Conservation (phyloP, 2,329 filamentous ascomycete genomes). For the Talaromyces sp. region DNA sequence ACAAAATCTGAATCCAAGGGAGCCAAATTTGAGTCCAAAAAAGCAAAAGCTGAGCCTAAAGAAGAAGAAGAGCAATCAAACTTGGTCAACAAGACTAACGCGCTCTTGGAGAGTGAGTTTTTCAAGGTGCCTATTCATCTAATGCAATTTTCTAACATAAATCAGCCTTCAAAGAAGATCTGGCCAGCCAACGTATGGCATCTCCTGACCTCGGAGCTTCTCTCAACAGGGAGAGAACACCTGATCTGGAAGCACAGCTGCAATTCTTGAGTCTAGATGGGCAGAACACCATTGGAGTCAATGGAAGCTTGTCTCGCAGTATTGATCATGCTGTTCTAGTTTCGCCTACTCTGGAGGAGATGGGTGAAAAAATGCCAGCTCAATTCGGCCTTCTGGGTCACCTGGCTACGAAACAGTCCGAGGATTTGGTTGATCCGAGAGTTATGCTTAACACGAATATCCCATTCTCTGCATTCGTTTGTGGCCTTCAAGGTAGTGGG, state of each 20-base stretch:
- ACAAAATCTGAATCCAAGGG: neutral
- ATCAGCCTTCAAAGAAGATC: slow-evolving; percentile 11
- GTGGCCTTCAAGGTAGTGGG: slow-evolving; percentile 58
- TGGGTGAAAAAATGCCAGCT: slow-evolving; percentile 8
- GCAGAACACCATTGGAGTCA: neutral
- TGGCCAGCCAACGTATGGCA: slow-evolving; percentile 4
- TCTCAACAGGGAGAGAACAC: neutral
- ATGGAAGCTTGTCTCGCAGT: slow-evolving; percentile 1
- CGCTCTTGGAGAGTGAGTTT: slow-evolving; percentile 9
- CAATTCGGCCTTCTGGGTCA: slow-evolving; percentile 11
- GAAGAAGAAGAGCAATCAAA: slow-evolving; percentile 3
- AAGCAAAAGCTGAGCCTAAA: neutral
- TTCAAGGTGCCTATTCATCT: too few relatives aligned
- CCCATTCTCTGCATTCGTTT: slow-evolving; percentile 46
- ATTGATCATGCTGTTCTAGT: slow-evolving; percentile 10
- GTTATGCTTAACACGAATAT: slow-evolving; percentile 12
- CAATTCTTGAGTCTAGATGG: slow-evolving; percentile 9
- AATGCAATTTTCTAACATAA: neutral
- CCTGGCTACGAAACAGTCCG: slow-evolving; percentile 5
- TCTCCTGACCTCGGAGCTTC: neutral
- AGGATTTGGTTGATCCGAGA: slow-evolving; percentile 9
- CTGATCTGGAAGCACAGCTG: slow-evolving; percentile 8
- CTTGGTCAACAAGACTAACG: slow-evolving; percentile 9
- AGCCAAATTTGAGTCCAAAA: neutral
- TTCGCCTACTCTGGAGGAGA: slow-evolving; percentile 9